A percentile compares a stretch with the other conserved stretches of the same genome.
Evolutionary conservation across 805 yeast species (phyloP).

Genomic region (Metschnikowia arizonensis): DNA sequence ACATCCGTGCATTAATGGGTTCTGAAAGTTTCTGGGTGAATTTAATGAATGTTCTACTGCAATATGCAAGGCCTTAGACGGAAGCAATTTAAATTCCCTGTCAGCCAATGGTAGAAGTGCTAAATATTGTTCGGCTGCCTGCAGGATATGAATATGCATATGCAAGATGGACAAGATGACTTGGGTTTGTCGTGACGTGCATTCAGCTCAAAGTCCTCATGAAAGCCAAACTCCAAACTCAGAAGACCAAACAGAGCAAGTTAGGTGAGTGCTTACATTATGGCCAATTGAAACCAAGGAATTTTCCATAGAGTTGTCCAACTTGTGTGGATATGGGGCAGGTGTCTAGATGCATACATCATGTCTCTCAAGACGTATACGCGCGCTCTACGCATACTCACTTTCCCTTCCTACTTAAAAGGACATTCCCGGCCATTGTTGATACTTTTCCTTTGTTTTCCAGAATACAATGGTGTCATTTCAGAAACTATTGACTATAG

Average conservation of each 20-base stretch:
- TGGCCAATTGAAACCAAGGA: neutral
- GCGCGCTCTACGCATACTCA: slow-evolving; percentile 2
- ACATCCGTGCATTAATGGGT: neutral
- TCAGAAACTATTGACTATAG: slow-evolving; percentile 11
- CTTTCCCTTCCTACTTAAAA: slow-evolving; percentile 2
- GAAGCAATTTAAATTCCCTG: too few species aligned
- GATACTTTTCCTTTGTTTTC: neutral
- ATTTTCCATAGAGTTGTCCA: too few species aligned
- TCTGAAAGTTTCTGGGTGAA: neutral
- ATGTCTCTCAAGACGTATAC: neutral
- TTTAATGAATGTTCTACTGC: neutral
- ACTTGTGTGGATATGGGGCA: neutral
- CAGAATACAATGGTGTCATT: slow-evolving; percentile 14
- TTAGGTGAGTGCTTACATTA: neutral
- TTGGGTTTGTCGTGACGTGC: neutral
- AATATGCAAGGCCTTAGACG: neutral
- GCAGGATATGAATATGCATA: neutral
- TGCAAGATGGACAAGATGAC: slow-evolving; percentile 5
- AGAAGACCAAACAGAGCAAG: neutral
- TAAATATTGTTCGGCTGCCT: neutral
- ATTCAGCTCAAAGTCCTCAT: neutral
- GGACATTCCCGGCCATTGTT: neutral
- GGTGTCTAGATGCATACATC: neutral
- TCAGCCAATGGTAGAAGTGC: slow-evolving; percentile 2
- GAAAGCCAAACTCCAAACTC: neutral